Conservation (phyloP, 306 rosid species). For the Ormosia emarginata region DNA sequence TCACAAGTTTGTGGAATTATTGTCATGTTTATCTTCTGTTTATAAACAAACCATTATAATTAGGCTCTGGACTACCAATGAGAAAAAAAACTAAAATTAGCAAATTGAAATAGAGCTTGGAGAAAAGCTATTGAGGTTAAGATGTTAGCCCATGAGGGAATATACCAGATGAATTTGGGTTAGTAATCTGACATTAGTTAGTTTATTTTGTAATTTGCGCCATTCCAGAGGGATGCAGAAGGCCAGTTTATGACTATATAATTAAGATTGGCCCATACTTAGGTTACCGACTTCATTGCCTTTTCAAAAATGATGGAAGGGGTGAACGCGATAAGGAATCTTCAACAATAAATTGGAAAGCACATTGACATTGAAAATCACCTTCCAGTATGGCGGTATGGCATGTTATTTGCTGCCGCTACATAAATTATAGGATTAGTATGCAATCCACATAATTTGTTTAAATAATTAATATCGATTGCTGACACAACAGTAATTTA, state of each 20-base stretch:
- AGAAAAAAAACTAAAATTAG: neutral
- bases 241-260: neutral
- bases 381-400: neutral
- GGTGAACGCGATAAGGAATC: neutral
- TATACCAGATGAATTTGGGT: neutral
- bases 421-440: neutral
- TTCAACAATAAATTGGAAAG: neutral
- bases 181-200: neutral
- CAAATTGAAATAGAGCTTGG: neutral
- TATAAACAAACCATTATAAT: neutral
- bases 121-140: neutral
- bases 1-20: slow-evolving; percentile 11
- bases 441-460: neutral
- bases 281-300: neutral
- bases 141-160: neutral
- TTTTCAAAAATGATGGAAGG: neutral
- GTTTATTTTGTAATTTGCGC: neutral
- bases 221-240: neutral
- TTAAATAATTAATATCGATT: neutral
- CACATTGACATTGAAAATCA: neutral
- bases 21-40: slow-evolving; percentile 17
- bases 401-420: neutral
- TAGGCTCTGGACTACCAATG: slow-evolving; percentile 14
- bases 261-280: slow-evolving; percentile 10
- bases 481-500: too few relatives aligned